phyloP scores from a whole-genome alignment of 495 filamentous ascomycete species.

The Trichocladium antarcticum region DNA sequence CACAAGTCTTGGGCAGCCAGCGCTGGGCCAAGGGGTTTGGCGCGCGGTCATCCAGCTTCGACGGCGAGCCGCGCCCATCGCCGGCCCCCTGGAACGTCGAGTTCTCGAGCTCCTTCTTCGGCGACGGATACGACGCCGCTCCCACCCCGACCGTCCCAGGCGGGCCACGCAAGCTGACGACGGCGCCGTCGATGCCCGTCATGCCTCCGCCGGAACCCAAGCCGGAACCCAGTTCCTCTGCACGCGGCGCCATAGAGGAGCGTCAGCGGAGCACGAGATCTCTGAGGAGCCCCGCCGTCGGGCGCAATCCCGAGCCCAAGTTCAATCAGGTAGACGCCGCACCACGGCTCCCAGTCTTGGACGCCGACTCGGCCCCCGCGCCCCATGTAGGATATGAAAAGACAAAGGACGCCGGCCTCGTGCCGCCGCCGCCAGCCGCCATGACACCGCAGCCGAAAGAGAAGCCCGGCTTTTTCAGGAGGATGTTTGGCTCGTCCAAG shows the following conservation, averaged over 20 bases:
- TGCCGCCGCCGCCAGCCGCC: constrained; percentile 22
- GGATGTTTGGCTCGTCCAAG: constrained; percentile 65
- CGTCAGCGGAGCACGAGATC: constrained; percentile 55
- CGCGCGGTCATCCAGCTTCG: constrained; percentile 67
- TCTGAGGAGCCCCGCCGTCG: constrained; percentile 42
- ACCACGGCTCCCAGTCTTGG: constrained; percentile 23
- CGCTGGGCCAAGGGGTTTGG: constrained; percentile 47
- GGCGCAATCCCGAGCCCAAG: constrained; percentile 25
- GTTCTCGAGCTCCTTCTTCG: constrained; percentile 34
- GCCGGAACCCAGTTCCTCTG: constrained; percentile 22
- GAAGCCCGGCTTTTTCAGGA: constrained; percentile 79
- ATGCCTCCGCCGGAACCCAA: constrained; percentile 30
- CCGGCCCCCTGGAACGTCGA: constrained; percentile 35
- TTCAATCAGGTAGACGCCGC: constrained; percentile 18
- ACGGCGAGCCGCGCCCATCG: constrained; percentile 37
- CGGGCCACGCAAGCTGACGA: constrained; percentile 52
- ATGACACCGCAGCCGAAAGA: constrained; percentile 44
- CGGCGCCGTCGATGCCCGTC: constrained; percentile 37
- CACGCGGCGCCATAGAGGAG: constrained; percentile 24
- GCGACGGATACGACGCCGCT: constrained; percentile 62
- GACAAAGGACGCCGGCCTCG: constrained; percentile 36
- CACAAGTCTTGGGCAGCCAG: constrained; percentile 42
- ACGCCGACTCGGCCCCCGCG: constrained; percentile 40
- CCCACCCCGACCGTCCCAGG: constrained; percentile 78
- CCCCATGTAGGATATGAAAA: constrained; percentile 49